Evolutionary conservation across 148 eudicot species (phyloP).

Genomic region (Vaccinium corymbosum): DNA sequence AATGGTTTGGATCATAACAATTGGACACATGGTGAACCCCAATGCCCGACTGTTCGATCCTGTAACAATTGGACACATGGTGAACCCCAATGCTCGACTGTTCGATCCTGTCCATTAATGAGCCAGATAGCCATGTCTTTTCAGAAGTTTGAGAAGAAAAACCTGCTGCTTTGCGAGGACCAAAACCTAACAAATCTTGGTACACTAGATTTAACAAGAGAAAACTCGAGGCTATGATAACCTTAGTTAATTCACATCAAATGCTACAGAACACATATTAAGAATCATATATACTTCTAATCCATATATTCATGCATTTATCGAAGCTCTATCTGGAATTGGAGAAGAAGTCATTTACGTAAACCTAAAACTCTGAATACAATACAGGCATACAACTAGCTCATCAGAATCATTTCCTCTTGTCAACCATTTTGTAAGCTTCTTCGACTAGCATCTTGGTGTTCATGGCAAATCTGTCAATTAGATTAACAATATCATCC

Average conservation of each 20-base stretch:
- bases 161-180: background rate
- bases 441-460: slow-evolving; percentile 59
- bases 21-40: background rate
- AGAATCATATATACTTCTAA: background rate
- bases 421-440: slow-evolving; percentile 64
- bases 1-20: background rate
- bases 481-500: slow-evolving; percentile 55
- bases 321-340: background rate
- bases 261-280: background rate
- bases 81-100: background rate
- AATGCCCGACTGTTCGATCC: background rate
- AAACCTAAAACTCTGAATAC: background rate
- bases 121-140: background rate
- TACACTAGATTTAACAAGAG: background rate
- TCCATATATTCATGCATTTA: background rate
- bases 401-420: slow-evolving; percentile 51
- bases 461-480: slow-evolving; percentile 62
- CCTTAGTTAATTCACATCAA: background rate
- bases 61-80: background rate
- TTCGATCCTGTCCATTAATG: background rate
- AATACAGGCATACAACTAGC: background rate
- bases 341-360: background rate
- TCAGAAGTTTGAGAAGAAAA: background rate
- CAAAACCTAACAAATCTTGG: background rate
- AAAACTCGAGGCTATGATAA: background rate